phyloP scores from a whole-genome alignment of 176 grass and related monocot species.

The Eragrostis curvula region DNA sequence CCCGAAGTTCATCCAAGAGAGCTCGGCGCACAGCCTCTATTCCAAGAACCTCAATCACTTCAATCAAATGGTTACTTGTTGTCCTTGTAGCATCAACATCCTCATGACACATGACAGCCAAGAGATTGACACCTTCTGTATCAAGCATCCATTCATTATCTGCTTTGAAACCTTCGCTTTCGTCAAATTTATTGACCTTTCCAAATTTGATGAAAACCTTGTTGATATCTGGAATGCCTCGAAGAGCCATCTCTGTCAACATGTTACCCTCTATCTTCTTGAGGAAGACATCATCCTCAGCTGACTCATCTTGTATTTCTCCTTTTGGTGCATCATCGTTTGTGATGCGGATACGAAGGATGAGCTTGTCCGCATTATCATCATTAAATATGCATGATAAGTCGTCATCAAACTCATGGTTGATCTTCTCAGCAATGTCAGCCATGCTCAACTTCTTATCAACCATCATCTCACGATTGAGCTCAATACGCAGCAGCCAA shows the following conservation, averaged over 20 bases:
- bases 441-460: conserved; percentile 99
- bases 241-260: conserved; percentile 98
- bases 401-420: conserved; percentile 94
- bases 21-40: conserved; percentile 90
- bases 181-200: conserved; percentile 83
- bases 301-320: conserved; percentile 94
- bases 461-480: conserved; percentile 99
- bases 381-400: conserved; percentile 99
- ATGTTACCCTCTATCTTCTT: conserved; percentile 94
- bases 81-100: conserved; percentile 95
- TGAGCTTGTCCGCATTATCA: conserved; percentile 99
- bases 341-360: conserved; percentile 93
- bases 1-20: conserved; percentile 88
- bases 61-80: conserved; percentile 96
- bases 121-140: conserved; percentile 95
- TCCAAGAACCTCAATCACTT: conserved; percentile 98
- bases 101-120: conserved; percentile 96
- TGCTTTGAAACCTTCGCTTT: conserved; percentile 77
- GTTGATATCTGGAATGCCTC: conserved; percentile 97
- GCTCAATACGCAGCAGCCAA: conserved; percentile 92
- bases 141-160: conserved; percentile 96
- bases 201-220: conserved; percentile 94
- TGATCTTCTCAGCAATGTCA: conserved; percentile 96
- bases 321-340: conserved; percentile 96
- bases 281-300: conserved; percentile 94